Percentiles rank a stretch among this genome's conserved stretches.
Evolutionary conservation across 768 basidiomycete genomes (phyloP).

Genomic region (Asterophora parasitica): DNA sequence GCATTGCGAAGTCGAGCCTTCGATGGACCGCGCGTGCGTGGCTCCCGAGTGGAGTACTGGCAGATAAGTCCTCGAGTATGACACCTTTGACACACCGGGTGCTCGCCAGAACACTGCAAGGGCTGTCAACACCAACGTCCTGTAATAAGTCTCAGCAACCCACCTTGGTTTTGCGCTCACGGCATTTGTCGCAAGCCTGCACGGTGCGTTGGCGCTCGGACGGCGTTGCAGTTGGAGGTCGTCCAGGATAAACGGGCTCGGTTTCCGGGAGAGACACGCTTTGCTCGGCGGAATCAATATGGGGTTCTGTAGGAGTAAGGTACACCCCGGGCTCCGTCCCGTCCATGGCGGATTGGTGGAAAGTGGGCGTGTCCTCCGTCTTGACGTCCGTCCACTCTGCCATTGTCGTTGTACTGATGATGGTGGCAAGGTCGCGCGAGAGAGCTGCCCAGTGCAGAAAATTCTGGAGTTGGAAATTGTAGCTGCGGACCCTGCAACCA

Average conservation of each 20-base stretch:
- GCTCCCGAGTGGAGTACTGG: constrained; percentile 39
- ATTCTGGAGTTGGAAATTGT: neutral
- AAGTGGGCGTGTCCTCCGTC: constrained; percentile 10
- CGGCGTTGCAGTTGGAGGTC: constrained; percentile 13
- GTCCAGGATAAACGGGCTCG: constrained; percentile 11
- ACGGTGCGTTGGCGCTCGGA: constrained; percentile 38
- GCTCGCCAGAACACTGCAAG: constrained; percentile 52
- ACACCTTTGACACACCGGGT: constrained; percentile 50
- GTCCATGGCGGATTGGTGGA: constrained; percentile 8
- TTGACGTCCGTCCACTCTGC: constrained; percentile 15
- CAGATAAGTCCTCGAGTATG: constrained; percentile 44
- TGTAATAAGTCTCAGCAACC: constrained; percentile 1
- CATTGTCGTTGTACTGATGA: constrained; percentile 6
- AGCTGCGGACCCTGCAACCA: constrained; percentile 1
- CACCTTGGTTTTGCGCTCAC: constrained; percentile 56
- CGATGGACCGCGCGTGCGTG: constrained; percentile 28
- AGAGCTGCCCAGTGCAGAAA: neutral
- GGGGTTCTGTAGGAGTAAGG: constrained; percentile 7
- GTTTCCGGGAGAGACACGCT: constrained; percentile 11
- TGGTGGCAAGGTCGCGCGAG: neutral
- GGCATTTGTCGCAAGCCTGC: constrained; percentile 55
- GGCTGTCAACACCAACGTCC: neutral
- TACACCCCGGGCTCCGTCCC: constrained; percentile 5
- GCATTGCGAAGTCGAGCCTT: constrained; percentile 26
- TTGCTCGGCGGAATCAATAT: constrained; percentile 6